These are phyloP conservation scores for Casuarina equisetifolia DNA, from an alignment of 306 rosid genomes.

Conservation along the genomic window DNA sequence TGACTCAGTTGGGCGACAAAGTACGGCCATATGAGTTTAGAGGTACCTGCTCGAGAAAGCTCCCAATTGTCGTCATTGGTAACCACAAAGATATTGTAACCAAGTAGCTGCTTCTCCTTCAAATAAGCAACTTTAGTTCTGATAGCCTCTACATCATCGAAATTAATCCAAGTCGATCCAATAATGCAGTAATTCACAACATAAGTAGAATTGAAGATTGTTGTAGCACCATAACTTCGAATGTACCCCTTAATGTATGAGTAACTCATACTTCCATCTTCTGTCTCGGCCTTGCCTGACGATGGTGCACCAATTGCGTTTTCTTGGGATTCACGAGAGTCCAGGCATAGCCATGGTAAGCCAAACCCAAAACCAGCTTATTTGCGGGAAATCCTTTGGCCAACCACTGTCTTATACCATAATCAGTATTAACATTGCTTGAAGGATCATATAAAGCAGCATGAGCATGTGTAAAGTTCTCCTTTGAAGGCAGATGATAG, in stretches of 20 bases:
- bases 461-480: constrained; percentile 38
- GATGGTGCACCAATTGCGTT: constrained; percentile 36
- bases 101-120: constrained; percentile 34
- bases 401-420: constrained; percentile 51
- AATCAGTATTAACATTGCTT: constrained; percentile 35
- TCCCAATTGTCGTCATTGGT: constrained; percentile 44
- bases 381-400: constrained; percentile 36
- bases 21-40: background rate
- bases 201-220: constrained; percentile 29
- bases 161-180: constrained; percentile 39
- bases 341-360: constrained; percentile 61
- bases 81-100: constrained; percentile 22
- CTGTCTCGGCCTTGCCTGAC: constrained; percentile 29
- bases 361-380: constrained; percentile 47
- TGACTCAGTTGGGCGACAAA: background rate
- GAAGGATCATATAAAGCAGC: constrained; percentile 50
- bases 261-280: constrained; percentile 24
- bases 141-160: constrained; percentile 44
- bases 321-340: constrained; percentile 28
- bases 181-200: constrained; percentile 38
- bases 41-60: constrained; percentile 43
- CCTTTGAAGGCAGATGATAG: constrained; percentile 35
- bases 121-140: constrained; percentile 40
- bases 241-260: constrained; percentile 25
- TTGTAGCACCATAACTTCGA: background rate